Evolutionary conservation across 495 filamentous ascomycete genomes (phyloP), one percentile per base, ranked within the genome.

Genomic region (Glarea lozoyensis): DNA sequence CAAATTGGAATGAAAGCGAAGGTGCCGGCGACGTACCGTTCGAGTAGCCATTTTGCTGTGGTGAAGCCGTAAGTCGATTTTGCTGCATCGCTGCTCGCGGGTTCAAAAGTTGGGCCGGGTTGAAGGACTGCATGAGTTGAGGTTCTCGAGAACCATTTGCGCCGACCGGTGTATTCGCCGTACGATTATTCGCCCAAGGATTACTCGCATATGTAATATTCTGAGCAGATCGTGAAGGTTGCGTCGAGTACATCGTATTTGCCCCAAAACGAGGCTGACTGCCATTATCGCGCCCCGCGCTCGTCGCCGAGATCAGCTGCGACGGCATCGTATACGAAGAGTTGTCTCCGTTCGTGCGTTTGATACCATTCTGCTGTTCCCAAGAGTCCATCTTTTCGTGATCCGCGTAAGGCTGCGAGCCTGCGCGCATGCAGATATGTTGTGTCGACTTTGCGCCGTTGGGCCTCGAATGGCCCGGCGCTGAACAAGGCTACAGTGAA

Each of bases 1-100:
- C 44, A 48, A 73, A 75, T 43, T 68, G 66, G 44, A 71, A 72
- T 0, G 53, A 13, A 30, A 59, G 41, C 2, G 45, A 31, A 13
- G 50, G 32, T 1, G 40, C 24, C 9, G 38, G 29, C 11, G 16
- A 35, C 13, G 20, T 33, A 12, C 43, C 53, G 10, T 36, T 40
- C 15, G 44, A 56, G 30, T 48, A 15, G n/a, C 7, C n/a, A n/a
- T 22, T 30, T 29, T 54, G 51, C 24, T 7, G 37, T 38, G 37
- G 47, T n/a, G n/a, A n/a, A n/a, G n/a, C n/a, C n/a, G n/a, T n/a
- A n/a, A n/a, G n/a, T n/a, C n/a, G n/a, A n/a, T n/a, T n/a, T n/a
- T n/a, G n/a, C 46, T 31, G 36, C 1, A 25, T 27, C 30, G 41
- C 40, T 17, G 54, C 54, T 22, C 57, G 60, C 22, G 66, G 66